Percentiles rank a stretch among this genome's conserved stretches.
Evolutionary conservation across 495 filamentous ascomycete genomes (phyloP).

Genomic region (Terfezia boudieri): DNA sequence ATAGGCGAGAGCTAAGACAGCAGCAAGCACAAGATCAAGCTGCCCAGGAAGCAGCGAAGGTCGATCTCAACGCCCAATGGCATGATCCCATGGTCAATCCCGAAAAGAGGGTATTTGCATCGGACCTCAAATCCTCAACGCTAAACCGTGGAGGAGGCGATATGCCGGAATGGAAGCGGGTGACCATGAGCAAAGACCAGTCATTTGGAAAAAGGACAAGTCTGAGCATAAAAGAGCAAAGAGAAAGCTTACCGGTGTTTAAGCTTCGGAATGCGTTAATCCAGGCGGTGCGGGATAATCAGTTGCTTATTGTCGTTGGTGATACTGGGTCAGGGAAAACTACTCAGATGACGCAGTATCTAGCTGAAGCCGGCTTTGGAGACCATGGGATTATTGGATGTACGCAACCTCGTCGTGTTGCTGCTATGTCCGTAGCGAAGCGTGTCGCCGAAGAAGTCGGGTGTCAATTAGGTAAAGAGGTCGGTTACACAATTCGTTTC

Average conservation of each 20-base stretch:
- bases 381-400: slow-evolving; percentile 78
- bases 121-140: slow-evolving; percentile 38
- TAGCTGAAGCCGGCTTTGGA: slow-evolving; percentile 83
- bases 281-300: slow-evolving; percentile 69
- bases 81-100: slow-evolving; percentile 85
- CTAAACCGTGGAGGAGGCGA: slow-evolving; percentile 33
- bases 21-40: slow-evolving; percentile 71
- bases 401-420: slow-evolving; percentile 84
- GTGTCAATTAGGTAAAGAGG: slow-evolving; percentile 70
- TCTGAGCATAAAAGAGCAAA: slow-evolving; percentile 87
- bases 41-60: slow-evolving; percentile 50
- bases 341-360: slow-evolving; percentile 85
- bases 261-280: slow-evolving; percentile 76
- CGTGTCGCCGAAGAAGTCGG: slow-evolving; percentile 95
- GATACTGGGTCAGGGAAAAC: slow-evolving; percentile 96
- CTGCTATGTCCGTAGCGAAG: slow-evolving; percentile 96
- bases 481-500: slow-evolving; percentile 95
- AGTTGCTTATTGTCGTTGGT: slow-evolving; percentile 85
- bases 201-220: slow-evolving; percentile 68
- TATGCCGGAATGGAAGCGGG: slow-evolving; percentile 84
- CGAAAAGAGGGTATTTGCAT: slow-evolving; percentile 65
- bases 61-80: slow-evolving; percentile 83
- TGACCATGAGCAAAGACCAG: slow-evolving; percentile 58
- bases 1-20: slow-evolving; percentile 68
- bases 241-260: slow-evolving; percentile 74